Evolutionary conservation across 345 rosid genomes (phyloP).

Genomic region (Anacardium occidentale): DNA sequence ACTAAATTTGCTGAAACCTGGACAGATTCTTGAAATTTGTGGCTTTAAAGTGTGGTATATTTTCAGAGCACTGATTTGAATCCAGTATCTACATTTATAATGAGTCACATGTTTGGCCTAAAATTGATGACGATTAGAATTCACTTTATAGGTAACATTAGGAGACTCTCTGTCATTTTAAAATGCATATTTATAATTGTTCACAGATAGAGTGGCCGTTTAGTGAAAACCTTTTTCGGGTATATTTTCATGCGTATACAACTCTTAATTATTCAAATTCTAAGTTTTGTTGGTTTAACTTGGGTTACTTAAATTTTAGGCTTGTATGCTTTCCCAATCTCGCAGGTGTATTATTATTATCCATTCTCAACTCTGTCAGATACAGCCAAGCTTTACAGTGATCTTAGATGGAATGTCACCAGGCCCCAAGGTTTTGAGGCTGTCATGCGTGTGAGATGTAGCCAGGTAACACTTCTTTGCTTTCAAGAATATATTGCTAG

Average conservation of each 20-base stretch:
- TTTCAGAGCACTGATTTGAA: background rate
- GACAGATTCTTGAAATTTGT: background rate
- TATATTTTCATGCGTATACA: background rate
- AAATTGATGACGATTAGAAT: background rate
- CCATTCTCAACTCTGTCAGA: conserved; percentile 89
- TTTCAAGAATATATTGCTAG: background rate
- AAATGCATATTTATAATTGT: background rate
- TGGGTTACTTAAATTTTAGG: background rate
- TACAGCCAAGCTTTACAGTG: conserved; percentile 87
- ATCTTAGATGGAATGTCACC: conserved; percentile 91
- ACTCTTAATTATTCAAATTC: background rate
- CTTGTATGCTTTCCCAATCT: background rate
- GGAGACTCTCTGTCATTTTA: background rate
- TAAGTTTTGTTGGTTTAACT: background rate
- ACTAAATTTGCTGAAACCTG: background rate
- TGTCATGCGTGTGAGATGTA: conserved; percentile 93
- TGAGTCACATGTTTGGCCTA: background rate
- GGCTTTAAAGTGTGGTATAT: background rate
- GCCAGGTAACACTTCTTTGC: conserved; percentile 55
- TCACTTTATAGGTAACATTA: background rate
- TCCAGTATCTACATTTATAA: background rate
- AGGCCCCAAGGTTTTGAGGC: conserved; percentile 99
- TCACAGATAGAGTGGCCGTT: background rate
- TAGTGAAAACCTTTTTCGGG: background rate
- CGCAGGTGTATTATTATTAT: conserved; percentile 80